Conservation (phyloP, 257 asterid species). For the Primulina tabacum region DNA sequence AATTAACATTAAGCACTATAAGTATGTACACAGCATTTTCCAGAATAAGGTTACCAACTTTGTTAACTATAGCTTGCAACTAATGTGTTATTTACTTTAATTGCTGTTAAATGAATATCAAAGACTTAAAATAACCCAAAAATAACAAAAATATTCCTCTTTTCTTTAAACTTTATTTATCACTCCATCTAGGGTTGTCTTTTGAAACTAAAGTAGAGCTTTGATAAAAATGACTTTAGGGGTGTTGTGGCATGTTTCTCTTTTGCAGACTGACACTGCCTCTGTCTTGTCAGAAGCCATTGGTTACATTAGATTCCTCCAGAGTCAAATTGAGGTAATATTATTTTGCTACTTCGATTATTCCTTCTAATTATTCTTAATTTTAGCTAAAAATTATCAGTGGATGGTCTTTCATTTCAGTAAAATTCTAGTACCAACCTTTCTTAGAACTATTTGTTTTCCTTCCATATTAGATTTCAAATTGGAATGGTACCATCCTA, state of each 20-base stretch:
- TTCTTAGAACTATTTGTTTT: no score
- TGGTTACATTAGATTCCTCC: constrained; percentile 93
- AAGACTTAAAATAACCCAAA: no score
- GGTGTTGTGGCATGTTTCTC: constrained; percentile 41
- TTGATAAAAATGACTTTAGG: not conserved
- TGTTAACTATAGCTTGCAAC: no score
- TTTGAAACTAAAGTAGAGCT: not conserved
- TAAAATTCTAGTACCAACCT: not conserved
- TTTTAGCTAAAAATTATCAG: not conserved
- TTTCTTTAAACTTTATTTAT: not conserved
- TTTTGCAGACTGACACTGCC: constrained; percentile 99
- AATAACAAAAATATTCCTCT: not conserved
- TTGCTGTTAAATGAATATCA: not conserved
- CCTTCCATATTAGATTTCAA: not conserved
- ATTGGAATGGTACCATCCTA: not conserved
- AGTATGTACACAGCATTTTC: no score
- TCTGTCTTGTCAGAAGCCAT: constrained; percentile 97
- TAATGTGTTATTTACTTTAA: no score
- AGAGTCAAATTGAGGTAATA: constrained; percentile 78
- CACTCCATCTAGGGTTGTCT: not conserved
- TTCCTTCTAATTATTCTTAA: not conserved
- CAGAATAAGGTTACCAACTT: no score
- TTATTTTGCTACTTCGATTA: not conserved
- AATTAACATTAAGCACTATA: no score
- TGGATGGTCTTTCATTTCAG: not conserved